These are phyloP conservation scores for Mycena sp. DNA, from an alignment of 1,284 basidiomycete genomes.

Conservation along the genomic window DNA sequence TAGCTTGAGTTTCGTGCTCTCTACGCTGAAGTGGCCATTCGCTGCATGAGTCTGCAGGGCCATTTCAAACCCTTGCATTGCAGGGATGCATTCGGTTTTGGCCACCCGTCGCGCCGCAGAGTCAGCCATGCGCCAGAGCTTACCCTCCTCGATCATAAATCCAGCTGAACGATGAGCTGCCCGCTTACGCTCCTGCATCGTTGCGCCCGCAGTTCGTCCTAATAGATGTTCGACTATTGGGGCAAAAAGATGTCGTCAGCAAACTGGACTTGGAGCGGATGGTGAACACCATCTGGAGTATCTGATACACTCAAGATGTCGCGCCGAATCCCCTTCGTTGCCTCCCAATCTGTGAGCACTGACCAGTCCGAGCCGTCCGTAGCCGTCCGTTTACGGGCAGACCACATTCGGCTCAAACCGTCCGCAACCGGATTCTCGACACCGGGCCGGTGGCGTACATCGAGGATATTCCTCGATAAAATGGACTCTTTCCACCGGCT, in stretches of 20 bases:
- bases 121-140: conserved; percentile 42
- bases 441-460: conserved; percentile 34
- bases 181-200: conserved; percentile 32
- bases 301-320: conserved; percentile 37
- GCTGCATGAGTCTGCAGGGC: conserved; percentile 34
- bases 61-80: conserved; percentile 12
- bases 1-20: no score
- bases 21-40: no score
- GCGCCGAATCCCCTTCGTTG: conserved; percentile 36
- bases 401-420: no score
- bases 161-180: conserved; percentile 37
- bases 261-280: conserved; percentile 36
- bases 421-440: no score
- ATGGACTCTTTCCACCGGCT: conserved; percentile 42
- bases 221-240: conserved; percentile 12
- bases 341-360: conserved; percentile 8
- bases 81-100: conserved; percentile 30
- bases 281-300: neutral
- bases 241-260: conserved; percentile 20
- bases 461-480: conserved; percentile 37
- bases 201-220: neutral
- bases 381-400: no score
- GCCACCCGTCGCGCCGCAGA: conserved; percentile 28
- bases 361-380: conserved; percentile 39
- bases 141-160: conserved; percentile 44